Base-by-base conservation (phyloP, 768 basidiomycete species). In the Krasilnikovozyma curviuscula region DNA sequence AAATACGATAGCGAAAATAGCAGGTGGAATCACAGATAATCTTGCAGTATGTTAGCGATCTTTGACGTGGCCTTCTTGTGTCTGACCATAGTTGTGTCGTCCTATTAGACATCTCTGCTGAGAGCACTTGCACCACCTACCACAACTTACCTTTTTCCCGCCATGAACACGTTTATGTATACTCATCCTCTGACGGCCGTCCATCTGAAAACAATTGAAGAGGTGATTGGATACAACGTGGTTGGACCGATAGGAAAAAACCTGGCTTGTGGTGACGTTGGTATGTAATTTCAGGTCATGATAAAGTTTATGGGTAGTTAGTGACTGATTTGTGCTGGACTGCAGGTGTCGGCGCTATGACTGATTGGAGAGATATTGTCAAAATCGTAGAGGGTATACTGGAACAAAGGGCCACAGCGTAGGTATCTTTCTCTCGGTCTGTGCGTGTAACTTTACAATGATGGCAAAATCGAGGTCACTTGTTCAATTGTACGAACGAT, bases 81-180 rank as follows among this genome's bases (percentile, higher is more conserved):
- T n/a, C n/a, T n/a, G n/a, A n/a, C n/a, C n/a, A 3, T 14, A 16
- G 21, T 4, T 41, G 16, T 6, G 14, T 7, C 14, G 27, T 25
- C 9, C 18, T 4, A 0, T 23, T 54, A 68, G 68, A 67, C 85
- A 13, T 71, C 68, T 1, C 57, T 93, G 3, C 72, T 93, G 52
- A 77, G 85, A 19, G 89, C 85, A 0, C 68, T 91, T 0, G 70
- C 81, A 3, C 83, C 88, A 0, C 70, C 73, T 6, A 93, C 84
- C 0, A 81, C 82, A 7, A 86, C 84, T 7, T 85, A 80, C 59
- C 65, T 95, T 31, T 97, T 89, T 60, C 91, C 91, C 1, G 93
- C 91, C 0, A 98, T 97, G 91, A 98, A 98, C 63, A 97, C 93
- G 3, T 69, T 84, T 55, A 98, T 98, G 91, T 97, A 83, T 60